phyloP scores from a whole-genome alignment of 1,284 basidiomycete species.

The Phylloporus gajari region DNA sequence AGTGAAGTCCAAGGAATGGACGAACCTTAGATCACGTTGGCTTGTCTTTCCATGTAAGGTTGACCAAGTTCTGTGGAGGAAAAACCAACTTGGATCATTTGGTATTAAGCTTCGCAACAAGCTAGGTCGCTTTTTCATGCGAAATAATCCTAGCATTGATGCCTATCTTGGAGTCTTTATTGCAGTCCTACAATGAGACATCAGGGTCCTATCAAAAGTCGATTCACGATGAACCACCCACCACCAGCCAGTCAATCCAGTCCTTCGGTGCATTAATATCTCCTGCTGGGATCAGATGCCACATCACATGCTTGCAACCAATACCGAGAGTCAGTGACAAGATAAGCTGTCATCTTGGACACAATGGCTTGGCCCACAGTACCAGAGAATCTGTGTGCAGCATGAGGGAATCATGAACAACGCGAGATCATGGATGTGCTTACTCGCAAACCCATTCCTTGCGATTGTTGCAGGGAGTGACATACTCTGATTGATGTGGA shows the following conservation, averaged over 20 bases:
- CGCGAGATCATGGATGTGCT: slow-evolving; percentile 37
- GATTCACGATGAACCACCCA: slow-evolving; percentile 49
- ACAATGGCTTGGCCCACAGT: slow-evolving; percentile 87
- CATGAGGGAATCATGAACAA: slow-evolving; percentile 12
- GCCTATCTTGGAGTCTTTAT: slow-evolving; percentile 72
- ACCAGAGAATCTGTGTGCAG: slow-evolving; percentile 76
- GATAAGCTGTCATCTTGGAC: slow-evolving; percentile 70
- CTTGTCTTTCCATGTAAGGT: slow-evolving; percentile 84
- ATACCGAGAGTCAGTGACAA: slow-evolving; percentile 90
- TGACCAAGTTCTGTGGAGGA: slow-evolving; percentile 85
- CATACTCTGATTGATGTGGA: slow-evolving; percentile 90
- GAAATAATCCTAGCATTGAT: slow-evolving; percentile 91
- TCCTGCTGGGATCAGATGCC: slow-evolving; percentile 80
- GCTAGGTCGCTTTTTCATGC: slow-evolving; percentile 71
- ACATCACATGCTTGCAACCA: slow-evolving; percentile 87
- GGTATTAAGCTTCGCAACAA: slow-evolving; percentile 65
- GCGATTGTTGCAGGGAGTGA: slow-evolving; percentile 83
- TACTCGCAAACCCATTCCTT: slow-evolving; percentile 86
- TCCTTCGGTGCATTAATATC: slow-evolving; percentile 66
- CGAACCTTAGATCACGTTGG: slow-evolving; percentile 74
- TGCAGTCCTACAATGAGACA: slow-evolving; percentile 55
- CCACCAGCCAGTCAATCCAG: slow-evolving; percentile 82
- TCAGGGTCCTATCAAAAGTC: slow-evolving; percentile 15
- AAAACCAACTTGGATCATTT: slow-evolving; percentile 72
- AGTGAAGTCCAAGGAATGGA: slow-evolving; percentile 80